Conservation (phyloP, 805 yeast genomes). For the Candida oleophila region DNA sequence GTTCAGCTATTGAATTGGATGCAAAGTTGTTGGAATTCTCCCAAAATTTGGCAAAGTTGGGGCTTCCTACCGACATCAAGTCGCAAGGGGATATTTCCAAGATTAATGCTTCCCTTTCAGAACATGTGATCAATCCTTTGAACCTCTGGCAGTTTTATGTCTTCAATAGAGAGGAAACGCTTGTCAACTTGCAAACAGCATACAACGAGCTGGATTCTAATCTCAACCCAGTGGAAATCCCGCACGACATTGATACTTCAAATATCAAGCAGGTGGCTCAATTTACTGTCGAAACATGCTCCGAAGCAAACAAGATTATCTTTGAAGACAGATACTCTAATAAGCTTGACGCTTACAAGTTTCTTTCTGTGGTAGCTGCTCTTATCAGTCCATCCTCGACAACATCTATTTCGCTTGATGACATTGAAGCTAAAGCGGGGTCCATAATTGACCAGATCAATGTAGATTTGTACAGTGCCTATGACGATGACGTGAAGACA, state of each 20-base stretch:
- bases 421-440: constrained; percentile 36
- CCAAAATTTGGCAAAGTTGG: constrained; percentile 49
- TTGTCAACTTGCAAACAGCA: constrained; percentile 34
- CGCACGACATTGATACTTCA: constrained; percentile 36
- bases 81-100: constrained; percentile 53
- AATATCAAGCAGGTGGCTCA: constrained; percentile 46
- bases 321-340: constrained; percentile 54
- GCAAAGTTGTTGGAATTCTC: constrained; percentile 66
- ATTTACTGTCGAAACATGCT: constrained; percentile 46
- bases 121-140: constrained; percentile 63
- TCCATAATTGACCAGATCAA: constrained; percentile 75
- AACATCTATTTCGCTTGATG: constrained; percentile 28
- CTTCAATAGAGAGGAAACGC: constrained; percentile 49
- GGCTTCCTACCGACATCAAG: constrained; percentile 58
- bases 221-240: constrained; percentile 39
- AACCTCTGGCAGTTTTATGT: constrained; percentile 89
- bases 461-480: constrained; percentile 64
- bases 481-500: constrained; percentile 68
- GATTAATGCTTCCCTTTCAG: constrained; percentile 66
- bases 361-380: constrained; percentile 49
- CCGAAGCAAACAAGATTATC: constrained; percentile 38
- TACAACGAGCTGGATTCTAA: constrained; percentile 29
- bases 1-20: constrained; percentile 83
- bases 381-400: constrained; percentile 13
- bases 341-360: constrained; percentile 46